Percentiles rank a stretch among this genome's conserved stretches.
Evolutionary conservation across 1,284 basidiomycete genomes (phyloP).

Genomic region (Erythrobasidium hasegawianum): DNA sequence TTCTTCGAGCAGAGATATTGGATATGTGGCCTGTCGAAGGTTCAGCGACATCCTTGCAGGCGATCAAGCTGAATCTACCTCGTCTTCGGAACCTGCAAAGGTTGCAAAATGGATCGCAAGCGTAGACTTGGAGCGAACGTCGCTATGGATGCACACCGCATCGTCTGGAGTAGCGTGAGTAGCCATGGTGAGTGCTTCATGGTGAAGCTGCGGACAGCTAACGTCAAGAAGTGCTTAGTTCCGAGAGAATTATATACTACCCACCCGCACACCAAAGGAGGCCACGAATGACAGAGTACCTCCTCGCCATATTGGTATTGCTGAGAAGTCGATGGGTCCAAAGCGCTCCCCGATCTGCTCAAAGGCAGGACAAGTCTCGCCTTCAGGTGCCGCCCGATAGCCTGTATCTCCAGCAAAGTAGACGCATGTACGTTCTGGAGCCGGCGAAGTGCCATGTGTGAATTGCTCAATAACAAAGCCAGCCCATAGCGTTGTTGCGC

Average conservation of each 20-base stretch:
- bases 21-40: slow-evolving; percentile 19
- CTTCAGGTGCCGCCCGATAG: slow-evolving; percentile 23
- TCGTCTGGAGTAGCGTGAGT: slow-evolving; percentile 45
- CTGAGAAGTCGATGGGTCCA: slow-evolving; percentile 45
- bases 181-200: slow-evolving; percentile 42
- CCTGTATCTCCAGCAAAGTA: slow-evolving; percentile 40
- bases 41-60: not conserved
- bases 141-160: slow-evolving; percentile 44
- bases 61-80: slow-evolving; percentile 12
- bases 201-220: slow-evolving; percentile 37
- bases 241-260: not conserved
- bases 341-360: slow-evolving; percentile 43
- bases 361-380: slow-evolving; percentile 28
- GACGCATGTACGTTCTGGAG: slow-evolving; percentile 35
- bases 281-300: slow-evolving; percentile 45
- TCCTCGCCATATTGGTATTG: slow-evolving; percentile 47
- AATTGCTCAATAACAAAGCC: slow-evolving; percentile 46
- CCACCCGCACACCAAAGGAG: slow-evolving; percentile 43
- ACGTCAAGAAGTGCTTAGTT: not conserved
- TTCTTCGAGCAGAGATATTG: slow-evolving; percentile 27
- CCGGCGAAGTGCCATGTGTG: slow-evolving; percentile 21
- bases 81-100: slow-evolving; percentile 43
- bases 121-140: slow-evolving; percentile 35
- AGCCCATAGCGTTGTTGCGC: slow-evolving; percentile 43
- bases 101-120: slow-evolving; percentile 44